Percentiles rank a stretch among this genome's conserved stretches.
Conservation (phyloP, 2,329 filamentous ascomycete genomes). For the Aspergillus pseudoglaucus region DNA sequence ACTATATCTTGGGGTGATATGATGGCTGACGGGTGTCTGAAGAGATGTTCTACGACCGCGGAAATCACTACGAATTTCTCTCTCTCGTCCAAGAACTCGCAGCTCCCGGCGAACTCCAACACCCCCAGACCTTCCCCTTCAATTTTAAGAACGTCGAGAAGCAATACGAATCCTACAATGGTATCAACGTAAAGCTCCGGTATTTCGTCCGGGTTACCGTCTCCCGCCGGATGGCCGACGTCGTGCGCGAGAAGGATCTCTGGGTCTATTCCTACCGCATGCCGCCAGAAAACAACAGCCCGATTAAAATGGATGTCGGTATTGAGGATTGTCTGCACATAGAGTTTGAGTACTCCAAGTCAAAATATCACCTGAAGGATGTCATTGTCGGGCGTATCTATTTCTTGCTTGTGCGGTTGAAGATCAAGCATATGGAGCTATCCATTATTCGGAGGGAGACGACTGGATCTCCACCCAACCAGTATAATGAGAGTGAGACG, state of each 20-base stretch:
- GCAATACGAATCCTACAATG: conserved; percentile 99
- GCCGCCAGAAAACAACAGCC: conserved; percentile 94
- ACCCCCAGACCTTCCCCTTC: conserved; percentile 97
- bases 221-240: conserved; percentile 92
- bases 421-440: conserved; percentile 99
- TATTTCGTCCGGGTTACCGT: conserved; percentile 98
- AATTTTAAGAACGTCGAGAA: conserved; percentile 99
- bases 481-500: conserved; percentile 99
- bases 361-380: conserved; percentile 97
- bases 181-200: conserved; percentile 97
- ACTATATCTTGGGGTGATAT: not conserved
- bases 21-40: conserved; percentile 1
- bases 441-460: conserved; percentile 97
- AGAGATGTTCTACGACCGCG: conserved; percentile 99
- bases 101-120: conserved; percentile 92
- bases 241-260: conserved; percentile 97
- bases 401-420: conserved; percentile 90
- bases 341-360: conserved; percentile 99
- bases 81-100: conserved; percentile 95
- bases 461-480: conserved; percentile 91
- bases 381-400: conserved; percentile 98
- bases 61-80: conserved; percentile 98
- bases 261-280: conserved; percentile 99
- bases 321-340: conserved; percentile 99
- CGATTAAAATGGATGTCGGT: conserved; percentile 99